A percentile compares a stretch with the other conserved stretches of the same genome.
Conservation (phyloP, 257 asterid species). For the Nicotiana tabacum region DNA sequence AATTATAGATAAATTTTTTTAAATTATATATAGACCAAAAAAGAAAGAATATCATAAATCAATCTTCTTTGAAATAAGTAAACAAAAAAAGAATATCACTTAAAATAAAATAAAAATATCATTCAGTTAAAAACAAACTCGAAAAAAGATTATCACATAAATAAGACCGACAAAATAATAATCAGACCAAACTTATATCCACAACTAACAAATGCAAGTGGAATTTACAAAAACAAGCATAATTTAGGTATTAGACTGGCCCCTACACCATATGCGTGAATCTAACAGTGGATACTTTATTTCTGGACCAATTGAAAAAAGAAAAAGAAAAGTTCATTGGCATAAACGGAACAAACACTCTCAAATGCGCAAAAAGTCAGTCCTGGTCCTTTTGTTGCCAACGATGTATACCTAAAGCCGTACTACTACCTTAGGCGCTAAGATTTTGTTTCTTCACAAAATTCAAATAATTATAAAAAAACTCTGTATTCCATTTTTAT, state of each 20-base stretch:
- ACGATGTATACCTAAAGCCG: neutral
- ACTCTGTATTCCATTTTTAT: neutral
- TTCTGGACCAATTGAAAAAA: neutral
- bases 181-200: neutral
- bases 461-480: neutral
- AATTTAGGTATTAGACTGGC: neutral
- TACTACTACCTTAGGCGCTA: neutral
- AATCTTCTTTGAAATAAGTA: no score
- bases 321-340: neutral
- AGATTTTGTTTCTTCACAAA: no score
- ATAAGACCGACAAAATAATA: no score
- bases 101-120: no score
- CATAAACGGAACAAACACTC: neutral
- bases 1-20: neutral
- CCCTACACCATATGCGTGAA: neutral
- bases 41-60: neutral
- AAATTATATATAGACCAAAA: neutral
- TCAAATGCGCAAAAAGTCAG: neutral
- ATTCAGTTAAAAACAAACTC: no score
- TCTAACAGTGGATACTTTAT: neutral
- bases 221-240: conserved; percentile 2
- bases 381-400: neutral
- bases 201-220: conserved; percentile 9
- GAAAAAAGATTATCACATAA: no score
- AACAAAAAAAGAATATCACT: no score